Evolutionary conservation across 108 stramenopile genomes (phyloP).

Genomic region (Pseudonitzschia multiseries): DNA sequence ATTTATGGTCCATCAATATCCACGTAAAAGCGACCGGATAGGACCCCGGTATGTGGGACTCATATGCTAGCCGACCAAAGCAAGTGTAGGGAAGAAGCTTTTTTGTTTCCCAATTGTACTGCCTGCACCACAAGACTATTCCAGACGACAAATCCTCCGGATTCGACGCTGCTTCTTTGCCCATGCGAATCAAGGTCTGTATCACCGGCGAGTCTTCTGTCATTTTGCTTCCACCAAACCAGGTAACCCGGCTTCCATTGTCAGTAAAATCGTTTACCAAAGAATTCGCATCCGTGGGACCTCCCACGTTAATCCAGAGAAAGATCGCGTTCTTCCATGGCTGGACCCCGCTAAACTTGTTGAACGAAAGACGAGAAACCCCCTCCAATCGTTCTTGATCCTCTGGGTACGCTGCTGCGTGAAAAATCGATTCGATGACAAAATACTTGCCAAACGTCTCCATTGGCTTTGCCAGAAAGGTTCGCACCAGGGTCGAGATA

Average conservation of each 20-base stretch:
- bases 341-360: conserved; percentile 82
- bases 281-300: conserved; percentile 23
- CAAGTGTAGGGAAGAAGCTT: conserved; percentile 52
- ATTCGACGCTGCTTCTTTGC: conserved; percentile 27
- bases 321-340: conserved; percentile 71
- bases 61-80: conserved; percentile 58
- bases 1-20: conserved; percentile 69
- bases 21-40: conserved; percentile 69
- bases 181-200: conserved; percentile 55
- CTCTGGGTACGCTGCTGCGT: conserved; percentile 8
- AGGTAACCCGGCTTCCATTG: conserved; percentile 52
- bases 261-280: conserved; percentile 65
- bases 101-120: conserved; percentile 38
- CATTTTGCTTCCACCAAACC: conserved; percentile 82
- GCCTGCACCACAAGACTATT: conserved; percentile 76
- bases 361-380: conserved; percentile 59
- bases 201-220: conserved; percentile 60
- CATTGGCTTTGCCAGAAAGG: conserved; percentile 51
- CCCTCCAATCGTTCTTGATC: conserved; percentile 40
- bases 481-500: conserved; percentile 29
- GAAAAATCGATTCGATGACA: conserved; percentile 52
- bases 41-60: conserved; percentile 51
- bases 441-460: conserved; percentile 56
- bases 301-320: conserved; percentile 72
- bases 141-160: conserved; percentile 6